Evolutionary conservation across 306 rosid genomes (phyloP), one percentile per base, ranked within the genome.

Genomic region (Potentilla sterilis): DNA sequence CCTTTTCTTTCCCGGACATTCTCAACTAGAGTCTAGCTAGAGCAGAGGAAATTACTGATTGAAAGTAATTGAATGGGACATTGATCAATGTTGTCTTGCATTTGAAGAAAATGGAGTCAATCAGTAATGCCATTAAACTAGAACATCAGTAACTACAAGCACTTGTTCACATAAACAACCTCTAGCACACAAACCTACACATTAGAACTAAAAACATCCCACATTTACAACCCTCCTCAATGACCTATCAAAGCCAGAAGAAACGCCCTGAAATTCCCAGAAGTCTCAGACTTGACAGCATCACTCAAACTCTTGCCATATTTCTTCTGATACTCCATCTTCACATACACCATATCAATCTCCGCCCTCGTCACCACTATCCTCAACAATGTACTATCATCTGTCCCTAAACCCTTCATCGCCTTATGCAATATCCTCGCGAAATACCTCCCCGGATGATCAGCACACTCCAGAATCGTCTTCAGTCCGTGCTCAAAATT

Each of bases 391-490:
- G 84, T 88, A 6, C 69, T 14, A 79, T 93, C 97, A 64, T 88
- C 75, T 0, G 97, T 93, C 70, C 98, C 98, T 77, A 91, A 11
- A 47, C 98, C 96, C 77, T 88, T 88, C 96, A 93, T 93, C 2
- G 98, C 86, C 76, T 84, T 81, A 16, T 43, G 80, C 79, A 91
- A 70, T 10, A 89, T 93, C 97, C 88, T 91, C 0, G 97, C 92
- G 34, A 93, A 93, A 75, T 81, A 93, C 81, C 75, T 85, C 19
- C 90, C 89, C 13, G 92, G 96, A 88, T 87, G 86, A 85, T 84
- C 88, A 42, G 98, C 79, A 46, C 91, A 89, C 58, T 63, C 86
- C 77, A 88, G 19, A 65, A 93, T 89, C 69, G 96, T 89, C 81
- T 83, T 12, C 72, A 93, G 92, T 37, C 87, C 96, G 15, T 74